Evolutionary conservation across 2,329 filamentous ascomycete species (phyloP).

Genomic region (Neopestalotiopsis clavispora): DNA sequence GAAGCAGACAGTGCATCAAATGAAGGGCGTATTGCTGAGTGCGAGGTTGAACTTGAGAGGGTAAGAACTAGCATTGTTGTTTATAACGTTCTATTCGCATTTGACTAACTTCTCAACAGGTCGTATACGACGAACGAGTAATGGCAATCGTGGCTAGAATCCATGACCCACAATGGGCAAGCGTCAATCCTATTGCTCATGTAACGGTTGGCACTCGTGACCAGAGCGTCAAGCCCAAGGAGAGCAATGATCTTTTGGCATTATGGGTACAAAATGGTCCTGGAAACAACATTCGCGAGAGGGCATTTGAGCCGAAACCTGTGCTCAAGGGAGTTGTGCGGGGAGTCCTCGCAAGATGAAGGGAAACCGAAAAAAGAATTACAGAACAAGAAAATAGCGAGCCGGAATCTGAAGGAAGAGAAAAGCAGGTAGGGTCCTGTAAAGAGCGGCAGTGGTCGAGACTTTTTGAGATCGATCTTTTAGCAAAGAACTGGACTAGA

Average conservation of each 20-base stretch:
- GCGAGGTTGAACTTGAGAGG: constrained; percentile 67
- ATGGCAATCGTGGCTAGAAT: constrained; percentile 92
- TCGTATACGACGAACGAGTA: constrained; percentile 84
- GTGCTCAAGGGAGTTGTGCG: constrained; percentile 52
- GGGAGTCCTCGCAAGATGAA: constrained; percentile 52
- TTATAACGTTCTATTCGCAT: neutral
- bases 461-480: too few species aligned
- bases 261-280: constrained; percentile 70
- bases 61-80: constrained; percentile 38
- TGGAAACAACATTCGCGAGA: constrained; percentile 49
- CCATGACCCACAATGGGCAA: constrained; percentile 67
- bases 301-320: constrained; percentile 55
- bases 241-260: constrained; percentile 85
- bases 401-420: too few species aligned
- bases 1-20: constrained; percentile 41
- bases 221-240: constrained; percentile 80
- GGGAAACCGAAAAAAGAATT: neutral
- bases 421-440: too few species aligned
- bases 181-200: constrained; percentile 80
- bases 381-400: too few species aligned
- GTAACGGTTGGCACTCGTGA: constrained; percentile 87
- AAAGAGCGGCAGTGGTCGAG: too few species aligned
- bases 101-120: constrained; percentile 39
- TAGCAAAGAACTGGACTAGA: too few species aligned
- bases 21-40: constrained; percentile 63